phyloP scores from a whole-genome alignment of 2,329 filamentous ascomycete genomes.

The Cordyceps cateniannulata region DNA sequence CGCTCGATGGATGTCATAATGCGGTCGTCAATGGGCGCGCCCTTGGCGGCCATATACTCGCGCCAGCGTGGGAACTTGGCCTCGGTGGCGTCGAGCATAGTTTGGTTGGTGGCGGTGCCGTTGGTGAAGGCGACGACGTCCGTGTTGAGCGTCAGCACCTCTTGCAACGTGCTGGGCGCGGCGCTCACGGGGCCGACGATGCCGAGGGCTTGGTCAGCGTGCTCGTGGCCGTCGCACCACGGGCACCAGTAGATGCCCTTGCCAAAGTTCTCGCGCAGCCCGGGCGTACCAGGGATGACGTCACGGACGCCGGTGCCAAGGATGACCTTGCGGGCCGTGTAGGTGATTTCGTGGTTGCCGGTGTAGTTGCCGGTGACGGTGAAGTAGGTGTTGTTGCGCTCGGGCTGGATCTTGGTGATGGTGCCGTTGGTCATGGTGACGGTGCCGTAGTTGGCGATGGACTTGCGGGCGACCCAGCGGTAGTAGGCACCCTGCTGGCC shows the following conservation, averaged over 20 bases:
- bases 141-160: constrained; percentile 47
- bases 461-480: constrained; percentile 45
- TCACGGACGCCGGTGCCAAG: constrained; percentile 53
- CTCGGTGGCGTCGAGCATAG: constrained; percentile 31
- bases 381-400: constrained; percentile 31
- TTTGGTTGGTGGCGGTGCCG: constrained; percentile 44
- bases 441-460: constrained; percentile 45
- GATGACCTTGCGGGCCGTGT: constrained; percentile 47
- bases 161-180: constrained; percentile 55
- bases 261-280: constrained; percentile 48
- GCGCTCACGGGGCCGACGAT: constrained; percentile 45
- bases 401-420: constrained; percentile 36
- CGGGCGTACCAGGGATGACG: constrained; percentile 47
- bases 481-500: constrained; percentile 49
- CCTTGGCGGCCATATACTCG: constrained; percentile 41
- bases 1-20: constrained; percentile 44
- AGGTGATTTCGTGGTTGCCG: constrained; percentile 18
- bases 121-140: constrained; percentile 54
- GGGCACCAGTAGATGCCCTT: constrained; percentile 58
- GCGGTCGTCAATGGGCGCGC: constrained; percentile 49
- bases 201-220: constrained; percentile 51
- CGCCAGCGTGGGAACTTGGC: constrained; percentile 39
- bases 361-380: constrained; percentile 16
- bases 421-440: constrained; percentile 45
- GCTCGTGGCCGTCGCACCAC: constrained; percentile 59